phyloP scores from a whole-genome alignment of 1,284 basidiomycete species.

The Apiotrichum gracile region DNA sequence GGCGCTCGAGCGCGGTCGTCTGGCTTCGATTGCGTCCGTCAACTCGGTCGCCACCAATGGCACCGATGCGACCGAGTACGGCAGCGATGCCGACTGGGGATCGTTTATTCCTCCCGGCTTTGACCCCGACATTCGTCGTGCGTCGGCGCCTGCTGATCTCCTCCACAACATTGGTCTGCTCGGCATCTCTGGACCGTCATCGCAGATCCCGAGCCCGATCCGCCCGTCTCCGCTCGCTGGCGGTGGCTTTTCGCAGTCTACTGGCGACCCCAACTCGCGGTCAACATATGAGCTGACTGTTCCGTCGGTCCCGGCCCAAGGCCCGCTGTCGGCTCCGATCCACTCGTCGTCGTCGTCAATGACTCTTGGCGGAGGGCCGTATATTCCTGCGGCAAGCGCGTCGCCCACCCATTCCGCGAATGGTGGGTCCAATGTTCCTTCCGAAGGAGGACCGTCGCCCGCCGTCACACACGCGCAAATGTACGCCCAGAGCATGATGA shows the following conservation, averaged over 20 bases:
- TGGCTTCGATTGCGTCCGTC: constrained; percentile 31
- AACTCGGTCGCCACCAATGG: constrained; percentile 23
- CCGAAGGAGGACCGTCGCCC: constrained; percentile 14
- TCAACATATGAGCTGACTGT: constrained; percentile 1
- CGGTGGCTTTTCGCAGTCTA: not conserved
- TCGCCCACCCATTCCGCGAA: constrained; percentile 4
- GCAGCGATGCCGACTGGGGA: constrained; percentile 19
- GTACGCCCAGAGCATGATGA: constrained; percentile 7
- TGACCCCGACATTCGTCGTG: constrained; percentile 24
- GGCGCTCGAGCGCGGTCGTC: constrained; percentile 32
- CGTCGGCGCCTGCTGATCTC: constrained; percentile 25
- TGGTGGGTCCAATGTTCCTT: not conserved
- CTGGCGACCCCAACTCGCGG: not conserved
- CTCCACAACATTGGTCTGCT: constrained; percentile 26
- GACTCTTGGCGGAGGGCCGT: constrained; percentile 10
- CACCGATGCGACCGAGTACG: constrained; percentile 18
- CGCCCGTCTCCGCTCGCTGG: constrained; percentile 11
- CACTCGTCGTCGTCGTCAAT: constrained; percentile 2
- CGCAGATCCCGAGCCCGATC: not conserved
- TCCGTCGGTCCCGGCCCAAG: not conserved
- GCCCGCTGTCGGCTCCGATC: not conserved
- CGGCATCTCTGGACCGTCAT: constrained; percentile 15
- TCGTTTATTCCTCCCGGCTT: constrained; percentile 16
- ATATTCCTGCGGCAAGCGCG: constrained; percentile 7
- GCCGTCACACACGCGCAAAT: constrained; percentile 3